Evolutionary conservation across 306 rosid genomes (phyloP), one percentile per base, ranked within the genome.

Genomic region (Ormosia emarginata): DNA sequence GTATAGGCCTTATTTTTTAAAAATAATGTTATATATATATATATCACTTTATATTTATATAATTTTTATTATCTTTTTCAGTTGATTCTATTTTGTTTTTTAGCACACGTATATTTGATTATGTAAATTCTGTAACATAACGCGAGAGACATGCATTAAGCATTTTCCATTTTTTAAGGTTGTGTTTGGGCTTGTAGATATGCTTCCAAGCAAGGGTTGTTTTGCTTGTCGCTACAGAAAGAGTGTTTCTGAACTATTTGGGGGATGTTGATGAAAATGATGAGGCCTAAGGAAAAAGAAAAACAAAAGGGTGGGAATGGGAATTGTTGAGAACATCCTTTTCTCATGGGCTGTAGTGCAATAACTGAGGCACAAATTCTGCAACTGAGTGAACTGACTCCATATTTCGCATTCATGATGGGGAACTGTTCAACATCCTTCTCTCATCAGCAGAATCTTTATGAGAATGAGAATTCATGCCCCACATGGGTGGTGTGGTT

Each of bases 261-360:
- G 55, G 76, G 82, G 66, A 76, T 62, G 90, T 57, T 82, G 83
- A 71, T 71, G 84, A 67, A 64, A 15, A 57, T 74, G 34, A 53
- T 24, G 59, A 47, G 13, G 41, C 4, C 0, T 2, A 13, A 12
- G 24, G 1, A 41, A 56, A 41, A 24, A 10, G 44, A 24, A 24
- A 24, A 24, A 24, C 24, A 24, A n/a, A 37, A 24, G 49, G 50
- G 11, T 24, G 70, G 58, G 10, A 55, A 33, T 9, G 46, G 79
- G 17, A 67, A 84, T 74, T 62, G 75, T 68, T 85, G 80, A 30
- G 85, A 81, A 81, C 88, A 85, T 85, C 53, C 46, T 47, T 81
- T 85, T 69, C 68, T 81, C 73, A 77, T 81, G 85, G 77, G 67
- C 72, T 81, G 40, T n/a, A 37, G 56, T 77, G 77, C 85, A 81